These are phyloP conservation scores for Chaetothyriales sp. DNA, from an alignment of 2,329 filamentous ascomycete species.

Conservation along the genomic window DNA sequence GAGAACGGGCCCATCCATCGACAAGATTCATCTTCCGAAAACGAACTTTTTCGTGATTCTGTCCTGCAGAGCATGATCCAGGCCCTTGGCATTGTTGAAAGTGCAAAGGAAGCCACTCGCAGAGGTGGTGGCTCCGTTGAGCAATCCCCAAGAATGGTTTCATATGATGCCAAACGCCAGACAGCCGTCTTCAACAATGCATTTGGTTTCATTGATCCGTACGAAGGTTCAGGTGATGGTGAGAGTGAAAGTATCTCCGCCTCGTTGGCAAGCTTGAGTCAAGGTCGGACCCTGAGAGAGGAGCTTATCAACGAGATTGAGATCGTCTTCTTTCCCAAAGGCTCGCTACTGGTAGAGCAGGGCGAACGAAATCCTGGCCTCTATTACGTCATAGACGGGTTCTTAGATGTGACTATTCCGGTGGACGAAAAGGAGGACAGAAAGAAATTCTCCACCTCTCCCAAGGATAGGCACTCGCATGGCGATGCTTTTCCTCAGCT, in stretches of 20 bases:
- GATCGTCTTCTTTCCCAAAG: constrained; percentile 93
- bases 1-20: constrained; percentile 40
- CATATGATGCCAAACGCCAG: constrained; percentile 66
- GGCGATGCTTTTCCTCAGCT: constrained; percentile 31
- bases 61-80: constrained; percentile 94
- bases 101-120: constrained; percentile 33
- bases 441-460: background rate
- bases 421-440: constrained; percentile 43
- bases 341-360: constrained; percentile 86
- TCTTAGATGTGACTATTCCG: constrained; percentile 84
- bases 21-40: constrained; percentile 75
- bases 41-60: constrained; percentile 73
- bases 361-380: constrained; percentile 91
- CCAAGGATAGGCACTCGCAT: background rate
- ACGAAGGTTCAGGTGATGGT: constrained; percentile 62
- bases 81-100: constrained; percentile 63
- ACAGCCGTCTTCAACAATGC: constrained; percentile 74
- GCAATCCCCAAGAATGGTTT: constrained; percentile 69
- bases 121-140: constrained; percentile 61
- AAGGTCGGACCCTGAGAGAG: constrained; percentile 53
- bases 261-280: constrained; percentile 52
- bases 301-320: constrained; percentile 88
- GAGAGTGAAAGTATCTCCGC: constrained; percentile 69
- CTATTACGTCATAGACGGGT: constrained; percentile 96
- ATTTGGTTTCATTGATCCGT: constrained; percentile 80